A percentile compares a stretch with the other conserved stretches of the same genome.
Conservation (phyloP, 2,329 filamentous ascomycete species). For the Proliferodiscus dingleyae region DNA sequence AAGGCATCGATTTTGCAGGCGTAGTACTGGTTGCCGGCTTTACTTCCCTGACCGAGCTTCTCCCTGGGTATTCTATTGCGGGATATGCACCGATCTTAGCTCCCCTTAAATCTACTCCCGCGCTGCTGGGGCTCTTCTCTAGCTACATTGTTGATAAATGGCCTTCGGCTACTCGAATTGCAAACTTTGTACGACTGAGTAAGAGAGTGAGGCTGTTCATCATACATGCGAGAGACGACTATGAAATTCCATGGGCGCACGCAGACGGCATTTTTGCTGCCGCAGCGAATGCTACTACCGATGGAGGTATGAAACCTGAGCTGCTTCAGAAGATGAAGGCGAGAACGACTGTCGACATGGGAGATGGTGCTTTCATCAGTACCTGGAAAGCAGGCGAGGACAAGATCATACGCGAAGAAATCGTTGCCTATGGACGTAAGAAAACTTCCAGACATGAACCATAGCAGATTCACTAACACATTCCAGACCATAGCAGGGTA, state of each 20-base stretch:
- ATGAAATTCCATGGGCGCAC: constrained; percentile 73
- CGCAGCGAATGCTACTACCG: constrained; percentile 48
- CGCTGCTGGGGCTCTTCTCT: constrained; percentile 56
- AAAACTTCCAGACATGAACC: too few species aligned
- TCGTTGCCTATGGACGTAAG: constrained; percentile 31
- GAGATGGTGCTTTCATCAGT: constrained; percentile 30
- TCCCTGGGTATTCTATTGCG: constrained; percentile 71
- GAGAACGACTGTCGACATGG: constrained; percentile 28
- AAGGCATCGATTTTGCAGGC: constrained; percentile 67
- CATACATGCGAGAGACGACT: constrained; percentile 76
- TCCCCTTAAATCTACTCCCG: constrained; percentile 64
- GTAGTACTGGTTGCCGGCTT: constrained; percentile 78
- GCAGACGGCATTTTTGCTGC: constrained; percentile 59
- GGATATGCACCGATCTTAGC: constrained; percentile 75
- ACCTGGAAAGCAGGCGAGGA: constrained; percentile 28
- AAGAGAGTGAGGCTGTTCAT: constrained; percentile 61
- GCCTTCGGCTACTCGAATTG: constrained; percentile 65
- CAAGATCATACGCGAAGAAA: constrained; percentile 31
- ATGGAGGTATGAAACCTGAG: constrained; percentile 27
- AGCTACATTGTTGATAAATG: constrained; percentile 72
- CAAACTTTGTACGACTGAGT: constrained; percentile 48
- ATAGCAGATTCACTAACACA: too few species aligned
- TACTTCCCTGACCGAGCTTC: constrained; percentile 65
- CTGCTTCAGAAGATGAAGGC: constrained; percentile 29
- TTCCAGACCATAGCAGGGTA: constrained; percentile 66